Conservation (phyloP, 176 grass and related monocot species). For the Lolium perenne region DNA sequence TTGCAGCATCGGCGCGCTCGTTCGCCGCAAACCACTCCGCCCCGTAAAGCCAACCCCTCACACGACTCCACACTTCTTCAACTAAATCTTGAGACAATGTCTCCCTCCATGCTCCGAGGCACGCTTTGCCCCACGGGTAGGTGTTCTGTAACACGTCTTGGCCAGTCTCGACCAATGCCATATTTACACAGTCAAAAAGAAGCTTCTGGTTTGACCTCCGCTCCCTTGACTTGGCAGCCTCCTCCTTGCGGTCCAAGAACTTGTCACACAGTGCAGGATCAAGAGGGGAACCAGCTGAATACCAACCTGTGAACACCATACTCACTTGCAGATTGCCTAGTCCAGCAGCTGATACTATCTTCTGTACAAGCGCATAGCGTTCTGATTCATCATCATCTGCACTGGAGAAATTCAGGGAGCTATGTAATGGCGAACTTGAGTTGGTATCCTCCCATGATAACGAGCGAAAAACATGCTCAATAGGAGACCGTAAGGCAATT, state of each 20-base stretch:
- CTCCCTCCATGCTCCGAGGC: slow-evolving; percentile 1
- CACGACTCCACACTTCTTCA: slow-evolving; percentile 55
- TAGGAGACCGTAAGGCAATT: slow-evolving; percentile 46
- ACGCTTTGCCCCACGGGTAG: slow-evolving; percentile 52
- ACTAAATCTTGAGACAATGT: slow-evolving; percentile 34
- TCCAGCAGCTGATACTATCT: slow-evolving; percentile 72
- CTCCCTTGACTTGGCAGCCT: slow-evolving; percentile 74
- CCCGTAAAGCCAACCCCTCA: slow-evolving; percentile 63
- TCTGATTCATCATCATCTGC: slow-evolving; percentile 58
- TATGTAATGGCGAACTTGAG: slow-evolving; percentile 41
- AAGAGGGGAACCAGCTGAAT: slow-evolving; percentile 68
- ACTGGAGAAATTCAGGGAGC: slow-evolving; percentile 29
- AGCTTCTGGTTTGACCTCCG: slow-evolving; percentile 82
- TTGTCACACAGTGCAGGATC: slow-evolving; percentile 66
- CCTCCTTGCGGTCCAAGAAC: slow-evolving; percentile 75
- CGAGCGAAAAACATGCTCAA: slow-evolving; percentile 55
- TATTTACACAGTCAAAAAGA: slow-evolving; percentile 80
- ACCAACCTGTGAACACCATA: slow-evolving; percentile 67
- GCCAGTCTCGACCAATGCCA: slow-evolving; percentile 67
- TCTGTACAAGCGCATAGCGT: slow-evolving; percentile 61
- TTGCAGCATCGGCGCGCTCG: slow-evolving; percentile 33
- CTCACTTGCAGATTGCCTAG: slow-evolving; percentile 51
- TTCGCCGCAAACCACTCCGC: slow-evolving; percentile 34
- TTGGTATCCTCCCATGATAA: slow-evolving; percentile 71
- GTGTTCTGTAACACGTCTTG: slow-evolving; percentile 42